These are phyloP conservation scores for Aristolochia contorta DNA, from an alignment of 164 flowering plant genomes.

Conservation along the genomic window DNA sequence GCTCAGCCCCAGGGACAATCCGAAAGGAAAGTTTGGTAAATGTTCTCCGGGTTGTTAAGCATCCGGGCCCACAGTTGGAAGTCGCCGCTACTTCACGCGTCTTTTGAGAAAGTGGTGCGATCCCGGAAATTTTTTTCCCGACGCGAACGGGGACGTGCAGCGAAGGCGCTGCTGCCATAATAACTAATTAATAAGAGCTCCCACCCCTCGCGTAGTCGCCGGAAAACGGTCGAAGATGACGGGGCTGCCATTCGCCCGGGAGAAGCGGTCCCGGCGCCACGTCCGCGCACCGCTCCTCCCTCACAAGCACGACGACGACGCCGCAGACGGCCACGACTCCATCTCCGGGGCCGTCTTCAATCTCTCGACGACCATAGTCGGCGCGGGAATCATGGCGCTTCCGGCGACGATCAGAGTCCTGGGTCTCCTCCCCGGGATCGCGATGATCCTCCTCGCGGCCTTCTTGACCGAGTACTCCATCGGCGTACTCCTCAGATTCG, in stretches of 20 bases:
- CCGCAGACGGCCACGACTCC: constrained; percentile 27
- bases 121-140: too few relatives aligned
- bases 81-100: too few relatives aligned
- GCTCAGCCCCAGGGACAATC: too few relatives aligned
- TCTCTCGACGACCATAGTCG: constrained; percentile 70
- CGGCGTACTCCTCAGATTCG: constrained; percentile 46
- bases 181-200: too few relatives aligned
- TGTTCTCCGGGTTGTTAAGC: too few relatives aligned
- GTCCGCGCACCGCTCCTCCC: constrained; percentile 41
- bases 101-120: too few relatives aligned
- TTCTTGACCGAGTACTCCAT: constrained; percentile 47
- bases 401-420: constrained; percentile 63
- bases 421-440: constrained; percentile 53
- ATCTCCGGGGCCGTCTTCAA: constrained; percentile 78
- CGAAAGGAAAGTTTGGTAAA: too few relatives aligned
- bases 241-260: constrained; percentile 18
- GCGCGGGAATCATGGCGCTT: constrained; percentile 78
- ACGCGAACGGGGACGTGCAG: too few relatives aligned
- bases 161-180: too few relatives aligned
- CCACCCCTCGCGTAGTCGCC: too few relatives aligned
- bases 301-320: constrained; percentile 20
- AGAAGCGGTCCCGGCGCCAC: constrained; percentile 49
- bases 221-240: constrained; percentile 26
- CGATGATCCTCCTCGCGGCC: constrained; percentile 36
- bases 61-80: too few relatives aligned